Conservation (phyloP, 495 filamentous ascomycete species). For the Podospora comata region DNA sequence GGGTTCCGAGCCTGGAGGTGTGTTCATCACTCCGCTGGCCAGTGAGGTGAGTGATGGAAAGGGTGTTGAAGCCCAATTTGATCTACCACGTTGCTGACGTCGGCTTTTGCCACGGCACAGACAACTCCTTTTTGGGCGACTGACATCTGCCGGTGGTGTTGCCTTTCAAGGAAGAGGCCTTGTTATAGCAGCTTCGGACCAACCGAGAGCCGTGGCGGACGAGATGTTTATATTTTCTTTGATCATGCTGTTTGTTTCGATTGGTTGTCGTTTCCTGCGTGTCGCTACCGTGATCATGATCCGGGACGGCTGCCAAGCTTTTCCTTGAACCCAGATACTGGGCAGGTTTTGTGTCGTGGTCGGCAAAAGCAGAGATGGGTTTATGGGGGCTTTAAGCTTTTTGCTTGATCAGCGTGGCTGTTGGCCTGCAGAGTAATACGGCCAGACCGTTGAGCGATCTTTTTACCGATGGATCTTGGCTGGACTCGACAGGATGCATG, state of each 20-base stretch:
- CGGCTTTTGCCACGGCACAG: slow-evolving; percentile 11
- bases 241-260: not conserved
- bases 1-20: not conserved
- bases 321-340: not conserved
- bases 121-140: not conserved
- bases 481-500: too few relatives aligned
- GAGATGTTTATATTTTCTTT: not conserved
- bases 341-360: not conserved
- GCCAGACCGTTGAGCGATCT: too few relatives aligned
- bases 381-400: not conserved
- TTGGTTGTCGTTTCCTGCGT: not conserved
- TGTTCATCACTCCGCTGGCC: not conserved
- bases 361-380: not conserved
- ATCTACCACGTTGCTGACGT: not conserved
- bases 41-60: not conserved
- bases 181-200: not conserved
- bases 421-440: not conserved
- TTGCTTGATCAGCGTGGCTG: not conserved
- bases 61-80: not conserved
- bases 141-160: slow-evolving; percentile 2
- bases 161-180: not conserved
- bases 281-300: not conserved
- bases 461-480: too few relatives aligned
- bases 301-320: not conserved
- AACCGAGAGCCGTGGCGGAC: not conserved